These are phyloP conservation scores for Hibiscus trionum DNA, from an alignment of 345 rosid genomes.

Conservation along the genomic window DNA sequence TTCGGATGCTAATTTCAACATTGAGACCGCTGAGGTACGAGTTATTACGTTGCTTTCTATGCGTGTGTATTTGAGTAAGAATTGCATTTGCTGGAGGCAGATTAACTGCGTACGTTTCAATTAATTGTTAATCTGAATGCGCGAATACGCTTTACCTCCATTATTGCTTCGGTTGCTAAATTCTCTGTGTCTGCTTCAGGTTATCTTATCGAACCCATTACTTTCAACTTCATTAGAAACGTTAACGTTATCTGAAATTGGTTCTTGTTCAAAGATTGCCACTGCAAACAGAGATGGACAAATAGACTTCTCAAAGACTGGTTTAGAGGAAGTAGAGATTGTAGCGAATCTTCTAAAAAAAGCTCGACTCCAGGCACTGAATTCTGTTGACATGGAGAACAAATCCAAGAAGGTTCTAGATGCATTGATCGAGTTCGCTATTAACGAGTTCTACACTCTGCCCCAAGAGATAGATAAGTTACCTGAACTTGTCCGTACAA, in stretches of 20 bases:
- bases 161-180: neutral
- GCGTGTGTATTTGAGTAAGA: neutral
- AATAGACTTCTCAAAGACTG: neutral
- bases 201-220: neutral
- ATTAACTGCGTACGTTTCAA: neutral
- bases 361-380: slow-evolving; percentile 21
- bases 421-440: slow-evolving; percentile 15
- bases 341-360: slow-evolving; percentile 17
- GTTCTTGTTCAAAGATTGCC: slow-evolving; percentile 1
- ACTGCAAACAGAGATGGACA: neutral
- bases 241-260: neutral
- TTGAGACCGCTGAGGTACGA: neutral
- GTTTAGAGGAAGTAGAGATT: slow-evolving; percentile 6
- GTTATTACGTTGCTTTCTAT: neutral
- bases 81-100: neutral
- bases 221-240: neutral
- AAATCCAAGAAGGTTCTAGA: slow-evolving; percentile 31
- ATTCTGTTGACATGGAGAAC: slow-evolving; percentile 15
- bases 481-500: neutral
- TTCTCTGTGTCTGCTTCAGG: slow-evolving; percentile 10
- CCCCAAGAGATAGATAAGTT: slow-evolving; percentile 20
- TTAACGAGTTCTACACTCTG: slow-evolving; percentile 1
- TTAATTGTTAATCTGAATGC: neutral
- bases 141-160: neutral
- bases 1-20: slow-evolving; percentile 5